Evolutionary conservation across 768 basidiomycete species (phyloP).

Genomic region (Boletus barrowsii): DNA sequence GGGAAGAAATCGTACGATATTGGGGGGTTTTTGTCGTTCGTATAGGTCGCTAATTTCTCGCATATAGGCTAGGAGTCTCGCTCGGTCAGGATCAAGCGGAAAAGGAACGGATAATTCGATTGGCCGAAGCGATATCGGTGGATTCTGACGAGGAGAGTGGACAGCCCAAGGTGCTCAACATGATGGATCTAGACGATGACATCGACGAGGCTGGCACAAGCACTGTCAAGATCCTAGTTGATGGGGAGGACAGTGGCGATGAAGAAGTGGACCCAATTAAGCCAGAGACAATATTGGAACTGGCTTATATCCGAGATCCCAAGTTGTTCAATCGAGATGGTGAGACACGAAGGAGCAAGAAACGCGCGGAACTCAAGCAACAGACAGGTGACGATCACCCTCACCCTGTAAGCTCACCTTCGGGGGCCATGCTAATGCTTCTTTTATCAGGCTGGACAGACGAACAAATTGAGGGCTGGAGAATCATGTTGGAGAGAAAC

Average conservation of each 20-base stretch:
- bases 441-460: conserved; percentile 59
- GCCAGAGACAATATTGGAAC: conserved; percentile 67
- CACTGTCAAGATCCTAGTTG: conserved; percentile 50
- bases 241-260: conserved; percentile 50
- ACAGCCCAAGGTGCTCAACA: conserved; percentile 17
- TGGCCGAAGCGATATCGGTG: conserved; percentile 63
- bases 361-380: conserved; percentile 59
- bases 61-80: conserved; percentile 39
- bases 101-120: conserved; percentile 77
- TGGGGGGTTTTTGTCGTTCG: background rate
- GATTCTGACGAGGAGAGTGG: conserved; percentile 60
- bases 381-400: conserved; percentile 53
- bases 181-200: conserved; percentile 53
- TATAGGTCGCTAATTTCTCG: conserved; percentile 3
- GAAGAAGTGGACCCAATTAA: conserved; percentile 32
- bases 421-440: background rate
- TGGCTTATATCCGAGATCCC: conserved; percentile 72
- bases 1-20: conserved; percentile 64
- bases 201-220: conserved; percentile 40
- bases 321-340: conserved; percentile 76
- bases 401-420: background rate
- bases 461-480: conserved; percentile 92
- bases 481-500: conserved; percentile 83
- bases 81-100: conserved; percentile 55
- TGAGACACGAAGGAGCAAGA: conserved; percentile 65